These are phyloP conservation scores for Diophrys sp. DNA, from an alignment of 73 alveolate species.

Conservation along the genomic window DNA sequence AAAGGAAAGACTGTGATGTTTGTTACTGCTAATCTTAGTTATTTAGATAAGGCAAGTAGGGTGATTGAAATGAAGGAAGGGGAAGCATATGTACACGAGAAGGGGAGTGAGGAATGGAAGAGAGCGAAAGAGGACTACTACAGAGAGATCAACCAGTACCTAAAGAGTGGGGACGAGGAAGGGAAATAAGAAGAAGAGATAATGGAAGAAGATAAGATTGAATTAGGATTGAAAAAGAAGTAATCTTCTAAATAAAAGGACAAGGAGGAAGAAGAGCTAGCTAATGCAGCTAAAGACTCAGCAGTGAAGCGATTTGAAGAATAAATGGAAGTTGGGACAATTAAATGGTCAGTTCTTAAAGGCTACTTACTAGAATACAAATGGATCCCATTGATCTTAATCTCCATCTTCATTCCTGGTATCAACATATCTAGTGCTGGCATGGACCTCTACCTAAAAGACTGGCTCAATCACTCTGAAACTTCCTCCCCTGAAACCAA, in stretches of 20 bases:
- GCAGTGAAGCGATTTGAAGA: not conserved
- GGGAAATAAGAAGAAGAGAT: not conserved
- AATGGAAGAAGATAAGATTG: not conserved
- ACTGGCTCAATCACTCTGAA: not conserved
- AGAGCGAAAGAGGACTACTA: not conserved
- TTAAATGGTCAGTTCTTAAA: not conserved
- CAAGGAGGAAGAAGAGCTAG: not conserved
- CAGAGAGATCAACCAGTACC: not conserved
- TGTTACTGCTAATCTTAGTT: not conserved
- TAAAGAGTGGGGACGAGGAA: not conserved
- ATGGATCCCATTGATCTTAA: not conserved
- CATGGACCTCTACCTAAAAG: not conserved
- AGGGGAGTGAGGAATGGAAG: not conserved
- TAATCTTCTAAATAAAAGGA: not conserved
- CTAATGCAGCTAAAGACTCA: not conserved
- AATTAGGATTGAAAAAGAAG: not conserved
- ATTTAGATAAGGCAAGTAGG: not conserved
- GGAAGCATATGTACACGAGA: not conserved
- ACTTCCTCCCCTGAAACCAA: not conserved
- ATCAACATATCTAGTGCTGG: not conserved
- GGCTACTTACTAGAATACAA: not conserved
- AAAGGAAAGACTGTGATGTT: slow-evolving; percentile 4
- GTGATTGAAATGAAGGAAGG: not conserved
- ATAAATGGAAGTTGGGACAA: slow-evolving; percentile 1
- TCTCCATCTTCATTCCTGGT: not conserved